Base-by-base conservation (phyloP, 352 stramenopile species). In the Globisporangium cylindrosporum region DNA sequence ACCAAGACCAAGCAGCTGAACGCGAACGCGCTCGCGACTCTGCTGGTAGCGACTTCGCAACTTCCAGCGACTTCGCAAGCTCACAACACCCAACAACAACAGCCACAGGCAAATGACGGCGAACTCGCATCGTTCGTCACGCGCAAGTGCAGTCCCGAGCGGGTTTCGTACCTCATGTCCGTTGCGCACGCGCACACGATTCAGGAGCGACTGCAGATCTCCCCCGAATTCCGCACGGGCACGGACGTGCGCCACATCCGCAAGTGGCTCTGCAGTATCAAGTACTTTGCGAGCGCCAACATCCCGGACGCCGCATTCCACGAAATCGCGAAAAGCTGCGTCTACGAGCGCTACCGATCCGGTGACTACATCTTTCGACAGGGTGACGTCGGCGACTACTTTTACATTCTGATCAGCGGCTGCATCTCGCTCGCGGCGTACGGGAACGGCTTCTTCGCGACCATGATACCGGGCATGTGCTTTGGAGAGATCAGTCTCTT, bases 401-500 rank as follows among this genome's bases (percentile, higher is more conserved):
- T 92, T 63, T 93, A 91, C 70, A 80, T 93, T 46, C 53, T 93
- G 46, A 79, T 93, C 59, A 88, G 73, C 34, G 85, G 85, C 22
- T 84, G 77, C 57, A 72, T 93, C 9, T 80, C 75, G 18, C 73
- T 93, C 32, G 80, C 85, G n/a, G 83, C 81, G 0, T 90, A 83
- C 58, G 81, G 80, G 62, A 87, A 81, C 41, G 85, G 85, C 18
- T 84, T 82, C 70, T 92, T 93, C 62, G 72, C 80, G 8, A 91
- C 82, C 22, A 81, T 93, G 74, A 84, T 75, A 1, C 80, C 81
- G 0, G 85, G 85, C 1, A 71, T 72, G 32, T 90, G 83, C 64
- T 93, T 93, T 59, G 85, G 85, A 5, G 85, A 93, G 63, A 82
- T 93, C 63, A 89, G 82, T 59, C 71, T 93, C 27, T 84, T 91